Conservation (phyloP, 2,329 filamentous ascomycete genomes). For the Aspergillus pseudonomiae region DNA sequence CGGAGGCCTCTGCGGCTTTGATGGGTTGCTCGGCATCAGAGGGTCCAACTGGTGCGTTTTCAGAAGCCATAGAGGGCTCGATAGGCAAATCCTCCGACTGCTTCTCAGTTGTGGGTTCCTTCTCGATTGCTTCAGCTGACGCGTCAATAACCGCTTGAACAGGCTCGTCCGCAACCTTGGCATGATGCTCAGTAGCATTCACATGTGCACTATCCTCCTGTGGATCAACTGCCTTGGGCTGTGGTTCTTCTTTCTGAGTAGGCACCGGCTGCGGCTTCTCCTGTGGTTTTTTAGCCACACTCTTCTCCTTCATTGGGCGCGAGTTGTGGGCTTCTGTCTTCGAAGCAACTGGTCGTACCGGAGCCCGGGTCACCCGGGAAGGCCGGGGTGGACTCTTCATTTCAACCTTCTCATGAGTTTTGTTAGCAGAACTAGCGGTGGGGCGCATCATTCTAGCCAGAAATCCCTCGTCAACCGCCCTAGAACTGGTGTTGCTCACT, state of each 20-base stretch:
- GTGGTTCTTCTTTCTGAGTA: constrained; percentile 4
- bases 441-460: constrained; percentile 56
- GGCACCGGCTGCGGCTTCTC: constrained; percentile 8
- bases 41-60: neutral
- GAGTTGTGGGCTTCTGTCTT: constrained; percentile 26
- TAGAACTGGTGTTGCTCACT: constrained; percentile 39
- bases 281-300: constrained; percentile 9
- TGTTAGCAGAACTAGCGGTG: constrained; percentile 54
- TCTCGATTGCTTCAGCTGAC: neutral
- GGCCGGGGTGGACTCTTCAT: constrained; percentile 42
- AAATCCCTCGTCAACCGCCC: constrained; percentile 50
- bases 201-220: constrained; percentile 5
- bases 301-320: constrained; percentile 27
- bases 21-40: neutral
- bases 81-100: neutral
- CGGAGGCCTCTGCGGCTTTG: constrained; percentile 2
- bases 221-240: constrained; percentile 1
- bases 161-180: constrained; percentile 5
- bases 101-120: constrained; percentile 8
- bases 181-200: constrained; percentile 7
- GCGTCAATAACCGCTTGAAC: constrained; percentile 4
- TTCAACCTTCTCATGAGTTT: constrained; percentile 51
- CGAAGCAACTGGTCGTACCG: constrained; percentile 25
- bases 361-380: constrained; percentile 25
- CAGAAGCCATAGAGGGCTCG: neutral